Evolutionary conservation across 129 eudicot species (phyloP).

Genomic region (Gnaphalium uliginosum): DNA sequence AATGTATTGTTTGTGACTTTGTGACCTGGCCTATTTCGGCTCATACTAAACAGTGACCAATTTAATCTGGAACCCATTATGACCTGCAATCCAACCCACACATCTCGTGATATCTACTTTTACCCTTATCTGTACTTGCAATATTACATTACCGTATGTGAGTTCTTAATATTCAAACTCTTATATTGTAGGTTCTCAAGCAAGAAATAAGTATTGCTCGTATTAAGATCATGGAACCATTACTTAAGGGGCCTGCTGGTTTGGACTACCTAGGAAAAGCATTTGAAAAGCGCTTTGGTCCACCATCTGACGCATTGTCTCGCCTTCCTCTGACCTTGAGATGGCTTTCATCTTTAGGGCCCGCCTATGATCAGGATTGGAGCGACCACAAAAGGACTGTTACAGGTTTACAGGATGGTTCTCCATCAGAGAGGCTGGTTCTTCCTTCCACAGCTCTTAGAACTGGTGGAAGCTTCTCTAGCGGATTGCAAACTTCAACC

Average conservation of each 20-base stretch:
- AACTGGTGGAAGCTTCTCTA: conserved; percentile 77
- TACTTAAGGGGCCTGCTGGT: conserved; percentile 89
- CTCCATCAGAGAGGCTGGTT: conserved; percentile 26
- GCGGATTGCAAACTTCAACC: conserved; percentile 36
- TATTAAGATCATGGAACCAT: conserved; percentile 74
- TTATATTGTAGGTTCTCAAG: conserved; percentile 56
- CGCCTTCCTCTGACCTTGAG: conserved; percentile 63
- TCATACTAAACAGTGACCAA: neutral
- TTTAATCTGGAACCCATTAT: too few species aligned
- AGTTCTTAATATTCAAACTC: conserved; percentile 16
- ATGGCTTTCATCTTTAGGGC: conserved; percentile 61
- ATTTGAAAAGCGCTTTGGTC: conserved; percentile 71
- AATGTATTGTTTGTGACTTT: neutral
- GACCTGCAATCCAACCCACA: neutral
- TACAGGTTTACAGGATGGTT: conserved; percentile 42
- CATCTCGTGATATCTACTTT: too few species aligned
- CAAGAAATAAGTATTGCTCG: conserved; percentile 87
- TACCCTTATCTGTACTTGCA: neutral
- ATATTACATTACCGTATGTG: neutral
- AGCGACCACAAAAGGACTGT: conserved; percentile 50
- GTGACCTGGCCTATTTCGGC: neutral
- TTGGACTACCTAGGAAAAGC: conserved; percentile 68
- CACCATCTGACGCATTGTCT: conserved; percentile 59
- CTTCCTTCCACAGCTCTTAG: conserved; percentile 73
- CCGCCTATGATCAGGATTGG: conserved; percentile 60